Evolutionary conservation across 2,329 filamentous ascomycete species (phyloP), one percentile per base, ranked within the genome.

Genomic region (Pyrenophora seminiperda): DNA sequence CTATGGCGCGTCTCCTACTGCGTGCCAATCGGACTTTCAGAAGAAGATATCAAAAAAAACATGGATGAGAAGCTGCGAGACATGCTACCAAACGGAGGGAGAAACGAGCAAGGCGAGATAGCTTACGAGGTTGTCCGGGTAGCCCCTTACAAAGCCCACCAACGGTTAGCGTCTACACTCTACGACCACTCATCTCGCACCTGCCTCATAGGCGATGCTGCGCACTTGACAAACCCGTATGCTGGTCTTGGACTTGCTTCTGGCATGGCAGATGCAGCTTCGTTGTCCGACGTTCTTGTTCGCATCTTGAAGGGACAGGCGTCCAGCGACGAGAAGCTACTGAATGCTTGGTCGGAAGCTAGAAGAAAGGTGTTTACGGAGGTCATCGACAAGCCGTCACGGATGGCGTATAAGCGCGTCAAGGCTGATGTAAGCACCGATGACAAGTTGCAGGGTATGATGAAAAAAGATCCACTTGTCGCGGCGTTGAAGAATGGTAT

Each of bases 1-100:
- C 50, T 77, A 3, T 78, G 76, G 75, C 63, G 76, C 18, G 71
- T 76, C 1, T 72, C 68, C 5, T 77, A 76, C 40, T 75, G 75
- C 5, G 71, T 74, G 11, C 59, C 70, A 2, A 53, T 56, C 0
- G 66, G 61, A 1, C 44, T 68, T 11, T 66, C 60, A 4, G 59
- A 66, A 13, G 61, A 62, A 2, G 65, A 74, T 13, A 71, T 75
- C n/a, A 48, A 54, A 5, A 43, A 47, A 4, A 50, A 47, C 2
- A 60, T 71, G 5, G 47, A 66, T 2, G 59, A 63, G 15, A 74
- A 71, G 32, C 55, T 72, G 39, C 54, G 27, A 38, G 15, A 37
- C 7, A 70, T 75, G 59, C 39, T 75, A 5, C 72, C 72, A 5
- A 14, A 48, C 1, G 59, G 61, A 18, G 17, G 58, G 5, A 66